phyloP scores from a whole-genome alignment of 345 rosid species.

The Cardiospermum halicacabum region DNA sequence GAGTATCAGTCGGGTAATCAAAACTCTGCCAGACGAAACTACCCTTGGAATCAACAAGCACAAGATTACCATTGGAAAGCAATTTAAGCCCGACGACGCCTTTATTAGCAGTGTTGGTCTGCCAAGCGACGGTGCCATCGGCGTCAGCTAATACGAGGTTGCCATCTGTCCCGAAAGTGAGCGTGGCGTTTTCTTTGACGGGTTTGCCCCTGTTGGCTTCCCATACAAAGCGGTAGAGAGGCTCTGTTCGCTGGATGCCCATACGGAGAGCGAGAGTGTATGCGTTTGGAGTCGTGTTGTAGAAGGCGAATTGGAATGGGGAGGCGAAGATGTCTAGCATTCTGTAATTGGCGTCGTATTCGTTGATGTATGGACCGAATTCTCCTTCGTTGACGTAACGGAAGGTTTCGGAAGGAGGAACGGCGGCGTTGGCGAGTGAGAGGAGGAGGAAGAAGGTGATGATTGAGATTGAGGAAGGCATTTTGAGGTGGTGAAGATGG shows the following conservation, averaged over 20 bases:
- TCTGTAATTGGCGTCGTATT: slow-evolving; percentile 40
- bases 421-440: slow-evolving; percentile 24
- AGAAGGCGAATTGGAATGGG: slow-evolving; percentile 56
- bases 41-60: slow-evolving; percentile 40
- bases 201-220: slow-evolving; percentile 69
- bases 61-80: slow-evolving; percentile 47
- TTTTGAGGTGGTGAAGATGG: neutral
- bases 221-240: slow-evolving; percentile 53
- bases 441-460: slow-evolving; percentile 11
- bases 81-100: slow-evolving; percentile 47
- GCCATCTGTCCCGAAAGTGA: slow-evolving; percentile 43
- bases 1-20: slow-evolving; percentile 45
- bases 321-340: slow-evolving; percentile 9
- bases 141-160: slow-evolving; percentile 54
- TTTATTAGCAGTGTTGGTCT: slow-evolving; percentile 46
- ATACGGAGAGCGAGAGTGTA: slow-evolving; percentile 55
- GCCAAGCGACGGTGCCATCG: slow-evolving; percentile 54
- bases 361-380: slow-evolving; percentile 28
- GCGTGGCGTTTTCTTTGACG: slow-evolving; percentile 54
- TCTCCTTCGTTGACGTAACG: slow-evolving; percentile 38
- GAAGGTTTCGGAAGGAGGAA: slow-evolving; percentile 38
- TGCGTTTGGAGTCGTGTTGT: slow-evolving; percentile 57
- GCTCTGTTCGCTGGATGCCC: slow-evolving; percentile 36
- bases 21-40: slow-evolving; percentile 56
- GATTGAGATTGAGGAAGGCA: slow-evolving; percentile 9